A percentile compares a stretch with the other conserved stretches of the same genome.
Conservation (phyloP, 1,284 basidiomycete genomes). For the Malassezia brasiliensis region DNA sequence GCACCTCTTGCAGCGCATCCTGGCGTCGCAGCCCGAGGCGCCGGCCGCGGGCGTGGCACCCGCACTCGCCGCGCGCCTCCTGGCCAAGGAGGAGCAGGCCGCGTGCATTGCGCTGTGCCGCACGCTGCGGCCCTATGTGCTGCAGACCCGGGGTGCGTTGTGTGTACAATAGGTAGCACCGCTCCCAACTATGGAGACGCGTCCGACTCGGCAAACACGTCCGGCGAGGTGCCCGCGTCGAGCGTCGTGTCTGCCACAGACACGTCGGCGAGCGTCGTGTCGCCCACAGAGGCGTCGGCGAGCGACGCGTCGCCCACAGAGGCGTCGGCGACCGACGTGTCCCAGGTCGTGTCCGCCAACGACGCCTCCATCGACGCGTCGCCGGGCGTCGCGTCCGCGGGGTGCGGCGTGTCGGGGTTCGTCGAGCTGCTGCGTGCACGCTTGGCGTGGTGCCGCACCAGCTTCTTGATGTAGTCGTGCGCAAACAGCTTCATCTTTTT, state of each 20-base stretch:
- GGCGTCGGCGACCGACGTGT: neutral
- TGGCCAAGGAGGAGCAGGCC: constrained; percentile 3
- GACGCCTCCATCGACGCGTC: neutral
- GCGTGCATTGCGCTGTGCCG: constrained; percentile 1
- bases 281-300: too few relatives aligned
- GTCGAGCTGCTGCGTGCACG: neutral
- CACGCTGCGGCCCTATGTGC: constrained; percentile 5
- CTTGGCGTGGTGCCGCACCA: constrained; percentile 18
- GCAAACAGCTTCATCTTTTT: constrained; percentile 85
- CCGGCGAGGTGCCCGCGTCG: too few relatives aligned
- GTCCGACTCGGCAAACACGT: neutral
- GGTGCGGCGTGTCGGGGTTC: neutral
- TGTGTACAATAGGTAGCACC: neutral
- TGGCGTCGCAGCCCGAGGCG: neutral
- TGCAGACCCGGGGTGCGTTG: constrained; percentile 4
- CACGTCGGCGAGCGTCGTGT: neutral
- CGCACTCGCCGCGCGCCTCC: constrained; percentile 4
- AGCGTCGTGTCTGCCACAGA: too few relatives aligned
- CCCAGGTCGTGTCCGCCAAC: neutral
- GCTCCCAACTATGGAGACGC: neutral
- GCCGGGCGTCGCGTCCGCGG: neutral
- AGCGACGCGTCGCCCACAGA: neutral
- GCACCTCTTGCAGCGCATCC: constrained; percentile 1
- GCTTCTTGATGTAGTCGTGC: constrained; percentile 60
- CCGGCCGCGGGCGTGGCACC: neutral